phyloP scores from a whole-genome alignment of 495 filamentous ascomycete genomes.

The Cercophora sp. region DNA sequence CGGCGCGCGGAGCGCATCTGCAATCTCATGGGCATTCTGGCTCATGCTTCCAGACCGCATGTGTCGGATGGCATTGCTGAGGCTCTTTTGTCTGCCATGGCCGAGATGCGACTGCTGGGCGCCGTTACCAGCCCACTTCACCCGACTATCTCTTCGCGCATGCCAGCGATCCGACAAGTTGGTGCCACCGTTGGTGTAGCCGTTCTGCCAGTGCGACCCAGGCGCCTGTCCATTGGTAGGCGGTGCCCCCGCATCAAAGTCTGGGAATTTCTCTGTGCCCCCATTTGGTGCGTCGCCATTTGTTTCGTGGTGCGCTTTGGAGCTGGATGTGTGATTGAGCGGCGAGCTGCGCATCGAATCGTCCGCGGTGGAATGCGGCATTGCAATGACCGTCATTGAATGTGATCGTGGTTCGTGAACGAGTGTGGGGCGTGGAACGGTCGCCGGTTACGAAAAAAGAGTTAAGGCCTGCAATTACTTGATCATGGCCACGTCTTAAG shows the following conservation, averaged over 20 bases:
- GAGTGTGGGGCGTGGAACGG: neutral
- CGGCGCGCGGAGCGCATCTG: constrained; percentile 83
- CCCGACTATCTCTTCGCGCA: constrained; percentile 47
- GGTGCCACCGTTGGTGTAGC: constrained; percentile 31
- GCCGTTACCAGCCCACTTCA: constrained; percentile 40
- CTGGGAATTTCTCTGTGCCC: constrained; percentile 52
- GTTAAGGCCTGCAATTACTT: neutral
- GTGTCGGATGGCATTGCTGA: constrained; percentile 77
- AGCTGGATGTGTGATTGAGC: constrained; percentile 22
- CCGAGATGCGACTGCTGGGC: constrained; percentile 29
- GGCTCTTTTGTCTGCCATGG: constrained; percentile 74
- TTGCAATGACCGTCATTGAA: constrained; percentile 12
- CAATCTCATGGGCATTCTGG: constrained; percentile 89
- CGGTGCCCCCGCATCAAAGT: constrained; percentile 41
- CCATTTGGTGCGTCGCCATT: constrained; percentile 28
- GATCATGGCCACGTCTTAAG: constrained; percentile 3
- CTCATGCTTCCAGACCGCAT: constrained; percentile 80
- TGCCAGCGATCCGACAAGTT: constrained; percentile 44
- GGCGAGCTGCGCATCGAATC: constrained; percentile 31
- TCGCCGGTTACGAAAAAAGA: too few species aligned
- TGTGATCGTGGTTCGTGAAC: neutral
- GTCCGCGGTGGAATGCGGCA: constrained; percentile 30
- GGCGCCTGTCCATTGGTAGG: constrained; percentile 29
- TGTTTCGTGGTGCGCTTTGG: constrained; percentile 29
- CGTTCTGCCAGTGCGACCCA: constrained; percentile 30